Evolutionary conservation across 2,329 filamentous ascomycete species (phyloP), one percentile per base, ranked within the genome.

Genomic region (Aureobasidium namibiae): DNA sequence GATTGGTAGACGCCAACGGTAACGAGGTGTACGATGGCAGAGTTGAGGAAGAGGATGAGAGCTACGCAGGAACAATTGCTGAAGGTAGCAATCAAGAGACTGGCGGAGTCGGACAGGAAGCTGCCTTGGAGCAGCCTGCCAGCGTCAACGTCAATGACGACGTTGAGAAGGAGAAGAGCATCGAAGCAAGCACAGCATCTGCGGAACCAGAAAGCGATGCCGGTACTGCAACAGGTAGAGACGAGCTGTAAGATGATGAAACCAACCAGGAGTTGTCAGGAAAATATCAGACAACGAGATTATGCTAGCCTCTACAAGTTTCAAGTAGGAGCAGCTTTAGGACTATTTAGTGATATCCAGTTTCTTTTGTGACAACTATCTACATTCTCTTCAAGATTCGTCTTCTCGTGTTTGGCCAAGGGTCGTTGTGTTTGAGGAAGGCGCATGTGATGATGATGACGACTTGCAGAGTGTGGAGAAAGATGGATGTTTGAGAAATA

Each of bases 1-100:
- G 90, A 60, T 75, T 97, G 59, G 80, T 96, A 41, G 90, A 96
- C 72, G 83, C 82, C 56, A 73, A 84, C 44, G 94, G 92, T 61
- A 90, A 92, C 65, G 89, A 95, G 69, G 74, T 96, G n/a, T 71
- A 73, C 56, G 74, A 78, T 59, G 74, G 71, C 21, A 66, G 76
- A 23, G 71, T 74, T 7, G 66, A 64, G 5, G 58, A 61, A 33
- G 62, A 59, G 2, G 72, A 72, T 16, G 67, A 68, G 13, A 66
- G 66, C 21, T 71, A 70, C 23, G 74, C 64, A 73, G 62, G 80
- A 77, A 54, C 81, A 78, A 46, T 76, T 77, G 61, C 81, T 2
- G 76, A 85, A 64, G 82, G 81, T 33, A 75, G 78, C 58, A 82
- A 84, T 63, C 82, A 82, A 0, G 80, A 81, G 65, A 85, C 82